A percentile compares a stretch with the other conserved stretches of the same genome.
phyloP scores from a whole-genome alignment of 73 alveolate species.

The Urostyla sp. region DNA sequence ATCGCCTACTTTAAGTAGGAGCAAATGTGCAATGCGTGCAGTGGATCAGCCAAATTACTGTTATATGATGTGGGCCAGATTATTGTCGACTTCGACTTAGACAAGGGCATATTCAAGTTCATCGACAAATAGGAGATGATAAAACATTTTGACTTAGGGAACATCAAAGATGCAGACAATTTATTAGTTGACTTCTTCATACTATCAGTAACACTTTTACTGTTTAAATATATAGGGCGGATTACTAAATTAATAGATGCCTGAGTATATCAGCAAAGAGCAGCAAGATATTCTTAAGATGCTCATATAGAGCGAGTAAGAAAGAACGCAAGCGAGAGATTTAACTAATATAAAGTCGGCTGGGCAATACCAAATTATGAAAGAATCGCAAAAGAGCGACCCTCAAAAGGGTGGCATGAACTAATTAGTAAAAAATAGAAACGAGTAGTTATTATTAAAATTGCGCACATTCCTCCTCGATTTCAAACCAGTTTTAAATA shows the following conservation, averaged over 20 bases:
- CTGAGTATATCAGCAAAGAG: neutral
- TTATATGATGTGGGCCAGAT: slow-evolving; percentile 28
- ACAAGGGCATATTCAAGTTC: neutral
- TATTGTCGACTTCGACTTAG: slow-evolving; percentile 41
- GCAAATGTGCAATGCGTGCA: slow-evolving; percentile 3
- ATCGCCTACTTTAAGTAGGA: slow-evolving; percentile 27
- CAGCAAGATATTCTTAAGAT: neutral
- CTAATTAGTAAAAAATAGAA: neutral
- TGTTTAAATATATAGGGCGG: slow-evolving; percentile 9
- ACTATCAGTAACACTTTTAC: neutral
- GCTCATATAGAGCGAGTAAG: neutral
- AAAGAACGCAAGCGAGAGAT: neutral
- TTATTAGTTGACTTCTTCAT: slow-evolving; percentile 29
- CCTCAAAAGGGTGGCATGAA: no score
- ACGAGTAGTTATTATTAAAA: neutral
- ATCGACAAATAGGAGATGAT: slow-evolving; percentile 50
- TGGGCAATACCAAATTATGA: slow-evolving; percentile 9
- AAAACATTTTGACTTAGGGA: neutral
- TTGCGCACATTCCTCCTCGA: slow-evolving; percentile 10
- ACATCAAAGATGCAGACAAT: neutral
- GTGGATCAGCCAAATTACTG: slow-evolving; percentile 32
- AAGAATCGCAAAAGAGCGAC: neutral
- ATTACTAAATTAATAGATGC: neutral
- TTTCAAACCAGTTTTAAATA: slow-evolving; percentile 19
- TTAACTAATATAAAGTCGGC: neutral